Evolutionary conservation across 106 monocot species (phyloP), one percentile per base, ranked within the genome.

Genomic region (Dioscorea alata): DNA sequence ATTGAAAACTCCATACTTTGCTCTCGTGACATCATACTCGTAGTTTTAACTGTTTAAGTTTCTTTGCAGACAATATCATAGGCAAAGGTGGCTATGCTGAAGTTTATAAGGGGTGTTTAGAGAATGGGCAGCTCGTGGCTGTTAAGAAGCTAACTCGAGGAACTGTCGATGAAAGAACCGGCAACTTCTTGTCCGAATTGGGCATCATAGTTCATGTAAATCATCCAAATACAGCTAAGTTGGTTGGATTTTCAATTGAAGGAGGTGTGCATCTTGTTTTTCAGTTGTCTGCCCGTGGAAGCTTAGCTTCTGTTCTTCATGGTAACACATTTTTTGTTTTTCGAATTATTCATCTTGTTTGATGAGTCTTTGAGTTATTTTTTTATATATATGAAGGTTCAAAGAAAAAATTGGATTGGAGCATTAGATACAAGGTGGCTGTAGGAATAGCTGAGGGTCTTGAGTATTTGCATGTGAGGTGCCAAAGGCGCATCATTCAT

Each of bases 71-170:
- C 28, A 92, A 89, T 72, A 63, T 89, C 49, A 83, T 97, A 18
- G 92, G 86, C 16, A 75, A 76, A 23, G 96, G 96, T n/a, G 96
- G 96, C 5, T 92, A 71, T 54, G 86, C 89, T 1, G 85, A 87
- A 68, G 92, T 97, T 18, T 97, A 83, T 62, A 78, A 69, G 56
- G 96, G 92, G 19, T 49, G 74, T 17, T 70, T 92, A 59, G 74
- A 70, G 25, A 76, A 85, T 66, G 84, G 83, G 0, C 73, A 77
- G 63, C 49, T 79, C 23, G 80, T 97, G 8, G 92, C 96, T 5
- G 61, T 97, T 9, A 97, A 97, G 75, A 80, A 72, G 49, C 49
- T 89, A 25, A 80, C 51, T 0, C 63, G 50, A 18, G 85, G 81
- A 49, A 49, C 61, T 13, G n/a, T 66, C 49, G 87, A 85, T 22